Conservation (phyloP, 306 rosid genomes). For the Corylus americana region DNA sequence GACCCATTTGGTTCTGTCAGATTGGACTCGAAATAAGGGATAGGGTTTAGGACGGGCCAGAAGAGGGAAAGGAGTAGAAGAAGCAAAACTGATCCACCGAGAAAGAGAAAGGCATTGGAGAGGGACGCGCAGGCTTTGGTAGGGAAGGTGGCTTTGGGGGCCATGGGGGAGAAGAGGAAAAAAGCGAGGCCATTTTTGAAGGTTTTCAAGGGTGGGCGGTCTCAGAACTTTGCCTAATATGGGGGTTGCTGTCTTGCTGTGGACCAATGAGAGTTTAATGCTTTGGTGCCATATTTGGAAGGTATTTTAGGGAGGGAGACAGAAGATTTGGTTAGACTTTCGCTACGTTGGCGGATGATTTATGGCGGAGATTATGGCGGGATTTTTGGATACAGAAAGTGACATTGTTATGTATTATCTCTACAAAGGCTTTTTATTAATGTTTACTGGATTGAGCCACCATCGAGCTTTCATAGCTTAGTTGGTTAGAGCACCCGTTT, state of each 20-base stretch:
- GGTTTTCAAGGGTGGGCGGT: neutral
- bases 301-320: neutral
- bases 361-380: too few relatives aligned
- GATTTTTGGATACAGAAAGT: too few relatives aligned
- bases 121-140: conserved; percentile 40
- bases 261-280: neutral
- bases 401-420: too few relatives aligned
- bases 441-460: rapidly evolving
- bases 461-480: conserved; percentile 38
- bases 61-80: conserved; percentile 59
- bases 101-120: conserved; percentile 52
- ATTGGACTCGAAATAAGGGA: conserved; percentile 21
- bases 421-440: rapidly evolving
- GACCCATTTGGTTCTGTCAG: conserved; percentile 36
- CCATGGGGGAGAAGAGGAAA: conserved; percentile 22
- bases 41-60: conserved; percentile 40
- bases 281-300: neutral
- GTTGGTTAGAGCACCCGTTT: conserved; percentile 55
- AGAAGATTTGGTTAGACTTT: neutral
- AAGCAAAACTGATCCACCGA: conserved; percentile 61
- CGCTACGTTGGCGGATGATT: too few relatives aligned
- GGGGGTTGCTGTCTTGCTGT: neutral
- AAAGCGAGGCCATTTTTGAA: neutral
- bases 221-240: neutral
- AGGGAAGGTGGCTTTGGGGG: conserved; percentile 1